Conservation (phyloP, 805 yeast species). For the Zygosaccharomyces lentus region DNA sequence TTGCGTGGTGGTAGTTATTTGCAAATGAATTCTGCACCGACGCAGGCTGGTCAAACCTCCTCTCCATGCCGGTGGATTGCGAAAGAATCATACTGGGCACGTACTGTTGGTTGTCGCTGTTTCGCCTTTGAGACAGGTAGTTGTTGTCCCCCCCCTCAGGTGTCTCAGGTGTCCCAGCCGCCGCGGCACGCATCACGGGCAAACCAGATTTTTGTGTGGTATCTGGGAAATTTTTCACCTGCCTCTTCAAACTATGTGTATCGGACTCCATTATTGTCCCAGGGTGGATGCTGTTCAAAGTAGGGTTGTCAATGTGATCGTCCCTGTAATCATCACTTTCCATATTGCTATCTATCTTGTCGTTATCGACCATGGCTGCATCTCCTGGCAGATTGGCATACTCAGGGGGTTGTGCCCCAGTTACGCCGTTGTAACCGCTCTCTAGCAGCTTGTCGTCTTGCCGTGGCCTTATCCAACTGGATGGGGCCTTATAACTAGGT, state of each 20-base stretch:
- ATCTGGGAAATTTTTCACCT: constrained; percentile 10
- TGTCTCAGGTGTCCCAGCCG: neutral
- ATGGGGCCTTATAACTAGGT: constrained; percentile 22
- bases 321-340: constrained; percentile 13
- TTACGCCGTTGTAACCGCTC: neutral
- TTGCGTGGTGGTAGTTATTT: constrained; percentile 9
- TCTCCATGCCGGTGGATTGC: constrained; percentile 50
- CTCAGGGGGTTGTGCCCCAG: neutral
- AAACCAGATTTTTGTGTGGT: neutral
- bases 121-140: constrained; percentile 8
- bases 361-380: constrained; percentile 20
- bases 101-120: constrained; percentile 31
- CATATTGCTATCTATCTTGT: neutral
- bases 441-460: neutral
- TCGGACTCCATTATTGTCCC: constrained; percentile 10
- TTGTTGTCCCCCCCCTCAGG: neutral
- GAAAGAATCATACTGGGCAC: constrained; percentile 45
- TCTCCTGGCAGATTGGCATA: neutral
- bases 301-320: constrained; percentile 16
- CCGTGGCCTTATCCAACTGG: constrained; percentile 12
- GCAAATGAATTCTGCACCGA: constrained; percentile 31
- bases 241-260: constrained; percentile 23
- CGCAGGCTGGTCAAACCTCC: constrained; percentile 37
- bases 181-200: neutral
- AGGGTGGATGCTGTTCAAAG: constrained; percentile 8